Percentiles rank a stretch among this genome's conserved stretches.
These are phyloP conservation scores for Melanogaster broomeanus DNA, from an alignment of 768 basidiomycete species.

Conservation along the genomic window DNA sequence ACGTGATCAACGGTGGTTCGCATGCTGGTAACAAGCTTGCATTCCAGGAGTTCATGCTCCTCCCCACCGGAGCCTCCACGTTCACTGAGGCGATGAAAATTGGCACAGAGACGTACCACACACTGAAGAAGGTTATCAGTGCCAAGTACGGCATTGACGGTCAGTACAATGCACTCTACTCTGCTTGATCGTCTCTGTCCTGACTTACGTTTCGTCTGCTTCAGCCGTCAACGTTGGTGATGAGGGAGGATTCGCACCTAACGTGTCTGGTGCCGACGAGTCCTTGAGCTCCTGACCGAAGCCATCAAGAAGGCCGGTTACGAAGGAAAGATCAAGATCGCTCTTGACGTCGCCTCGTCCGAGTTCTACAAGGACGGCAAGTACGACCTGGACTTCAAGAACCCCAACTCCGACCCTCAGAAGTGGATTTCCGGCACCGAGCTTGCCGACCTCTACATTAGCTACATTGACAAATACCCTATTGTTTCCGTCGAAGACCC, in stretches of 20 bases:
- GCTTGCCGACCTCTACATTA: slow-evolving; percentile 90
- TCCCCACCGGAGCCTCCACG: slow-evolving; percentile 87
- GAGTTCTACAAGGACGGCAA: slow-evolving; percentile 99
- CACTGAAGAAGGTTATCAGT: slow-evolving; percentile 98
- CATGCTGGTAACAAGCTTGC: slow-evolving; percentile 99
- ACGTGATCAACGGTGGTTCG: slow-evolving; percentile 99
- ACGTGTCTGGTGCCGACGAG: slow-evolving; percentile 96
- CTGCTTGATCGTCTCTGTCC: neutral
- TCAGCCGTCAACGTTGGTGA: slow-evolving; percentile 98
- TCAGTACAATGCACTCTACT: slow-evolving; percentile 37
- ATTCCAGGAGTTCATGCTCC: slow-evolving; percentile 99
- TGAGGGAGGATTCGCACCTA: slow-evolving; percentile 99
- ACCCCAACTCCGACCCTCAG: slow-evolving; percentile 96
- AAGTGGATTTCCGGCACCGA: slow-evolving; percentile 94
- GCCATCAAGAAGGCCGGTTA: slow-evolving; percentile 99
- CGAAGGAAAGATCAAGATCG: slow-evolving; percentile 98
- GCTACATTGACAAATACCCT: slow-evolving; percentile 89
- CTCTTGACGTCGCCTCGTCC: slow-evolving; percentile 96
- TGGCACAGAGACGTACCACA: slow-evolving; percentile 97
- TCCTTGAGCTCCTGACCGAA: slow-evolving; percentile 94
- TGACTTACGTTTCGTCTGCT: slow-evolving; percentile 7
- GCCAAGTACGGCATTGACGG: slow-evolving; percentile 99
- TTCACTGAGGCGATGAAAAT: slow-evolving; percentile 99
- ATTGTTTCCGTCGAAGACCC: slow-evolving; percentile 97
- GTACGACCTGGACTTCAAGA: slow-evolving; percentile 99